These are phyloP conservation scores for Thelonectria rubi DNA, from an alignment of 2,329 filamentous ascomycete species.

Conservation along the genomic window DNA sequence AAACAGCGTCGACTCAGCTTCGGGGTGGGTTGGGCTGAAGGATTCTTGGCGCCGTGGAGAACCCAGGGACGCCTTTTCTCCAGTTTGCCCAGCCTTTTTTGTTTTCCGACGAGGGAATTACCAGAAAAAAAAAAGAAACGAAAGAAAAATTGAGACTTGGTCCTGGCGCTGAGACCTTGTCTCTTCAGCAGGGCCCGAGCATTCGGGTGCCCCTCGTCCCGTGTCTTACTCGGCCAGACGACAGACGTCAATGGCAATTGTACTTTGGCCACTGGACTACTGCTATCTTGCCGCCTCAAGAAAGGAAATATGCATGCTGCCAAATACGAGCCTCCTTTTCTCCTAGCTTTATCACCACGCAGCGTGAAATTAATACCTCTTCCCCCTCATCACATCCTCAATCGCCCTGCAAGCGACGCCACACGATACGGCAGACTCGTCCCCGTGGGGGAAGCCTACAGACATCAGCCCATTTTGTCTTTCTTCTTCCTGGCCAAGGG, in stretches of 20 bases:
- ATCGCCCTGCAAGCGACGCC: background rate
- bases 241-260: background rate
- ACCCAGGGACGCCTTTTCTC: too few species aligned
- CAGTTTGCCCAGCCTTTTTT: background rate
- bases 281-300: too few species aligned
- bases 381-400: background rate
- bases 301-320: background rate
- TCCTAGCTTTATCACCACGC: background rate
- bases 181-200: background rate
- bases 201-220: background rate
- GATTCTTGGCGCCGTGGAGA: background rate
- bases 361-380: background rate
- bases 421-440: background rate
- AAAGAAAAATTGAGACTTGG: background rate
- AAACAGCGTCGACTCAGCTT: too few species aligned
- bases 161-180: background rate
- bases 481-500: background rate
- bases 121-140: background rate
- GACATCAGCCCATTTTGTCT: background rate
- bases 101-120: background rate
- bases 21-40: too few species aligned
- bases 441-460: background rate
- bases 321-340: conserved; percentile 9
- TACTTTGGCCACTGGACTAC: too few species aligned
- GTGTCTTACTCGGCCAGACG: background rate